Base-by-base conservation (phyloP, 169 alveolate species). In the Ichthyophthirius multifiliis region DNA sequence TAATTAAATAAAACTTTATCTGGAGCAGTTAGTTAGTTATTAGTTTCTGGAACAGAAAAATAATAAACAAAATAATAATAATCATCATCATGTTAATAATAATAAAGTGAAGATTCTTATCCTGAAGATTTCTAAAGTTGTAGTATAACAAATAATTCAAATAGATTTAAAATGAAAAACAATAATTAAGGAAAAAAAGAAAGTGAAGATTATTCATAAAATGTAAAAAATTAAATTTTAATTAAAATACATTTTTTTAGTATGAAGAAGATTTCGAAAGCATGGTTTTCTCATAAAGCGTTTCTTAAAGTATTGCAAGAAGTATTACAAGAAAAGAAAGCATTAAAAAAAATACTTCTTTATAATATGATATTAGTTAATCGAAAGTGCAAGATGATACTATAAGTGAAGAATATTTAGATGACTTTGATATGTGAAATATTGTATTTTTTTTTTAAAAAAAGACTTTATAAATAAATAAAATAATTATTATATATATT, bases 241-340 rank as follows among this genome's bases (percentile, higher is more conserved):
- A 55, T 10, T 27, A 27, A 55, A 20, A 47, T 3, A 5, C 3
- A 27, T 10, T 23, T 55, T 15, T 12, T 27, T 18, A 55, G 71
- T 55, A 55, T 27, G 71, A 55, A 12, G 71, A 55, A 5, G 71
- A 55, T 55, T 55, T 55, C 15, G 71, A 55, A 10, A 55, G 71
- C 16, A 55, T 55, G 71, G n/a, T n/a, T n/a, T n/a, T n/a, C n/a
- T n/a, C n/a, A n/a, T n/a, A n/a, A n/a, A 55, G 71, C 31, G 18
- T 27, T 20, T 55, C 71, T 55, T 55, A 55, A 2, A 55, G 71
- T 27, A 6, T 27, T 1, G 23, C 12, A 10, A 9, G 7, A 2
- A 55, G 71, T 55, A 55, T 27, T 27, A 55, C 16, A 55, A 27
- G 31, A 20, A 27, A 9, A 10, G 13, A 16, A 55, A 55, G 31